Conservation (phyloP, 495 filamentous ascomycete species). For the Thozetella sp. region DNA sequence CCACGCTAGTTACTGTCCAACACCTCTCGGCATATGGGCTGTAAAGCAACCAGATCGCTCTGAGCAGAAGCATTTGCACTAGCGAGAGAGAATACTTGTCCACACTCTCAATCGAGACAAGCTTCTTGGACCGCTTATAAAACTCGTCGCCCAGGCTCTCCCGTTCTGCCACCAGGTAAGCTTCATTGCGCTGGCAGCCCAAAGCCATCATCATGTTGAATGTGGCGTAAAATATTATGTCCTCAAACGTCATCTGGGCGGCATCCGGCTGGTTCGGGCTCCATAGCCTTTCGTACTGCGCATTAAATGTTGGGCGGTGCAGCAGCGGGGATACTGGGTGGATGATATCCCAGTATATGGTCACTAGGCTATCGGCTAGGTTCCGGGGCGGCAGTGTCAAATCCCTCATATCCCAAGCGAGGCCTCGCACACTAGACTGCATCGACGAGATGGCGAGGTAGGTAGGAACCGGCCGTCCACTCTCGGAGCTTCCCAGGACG, state of each 20-base stretch:
- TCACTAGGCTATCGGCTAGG: constrained; percentile 31
- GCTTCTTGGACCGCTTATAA: constrained; percentile 28
- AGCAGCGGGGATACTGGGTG: constrained; percentile 39
- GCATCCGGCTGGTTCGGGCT: background rate
- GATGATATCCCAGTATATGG: constrained; percentile 33
- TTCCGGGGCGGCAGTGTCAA: constrained; percentile 29
- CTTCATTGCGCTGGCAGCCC: constrained; percentile 32
- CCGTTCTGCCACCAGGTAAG: constrained; percentile 16
- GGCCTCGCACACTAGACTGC: background rate
- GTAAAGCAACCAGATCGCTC: constrained; percentile 36
- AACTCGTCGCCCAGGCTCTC: constrained; percentile 27
- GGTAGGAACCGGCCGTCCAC: background rate
- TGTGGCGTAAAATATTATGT: constrained; percentile 29
- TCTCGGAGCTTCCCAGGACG: background rate
- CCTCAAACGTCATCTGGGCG: constrained; percentile 4
- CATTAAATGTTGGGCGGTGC: constrained; percentile 32
- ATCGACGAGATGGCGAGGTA: constrained; percentile 7
- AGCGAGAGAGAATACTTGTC: constrained; percentile 26
- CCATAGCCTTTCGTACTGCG: constrained; percentile 27
- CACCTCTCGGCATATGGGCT: constrained; percentile 35
- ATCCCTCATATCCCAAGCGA: constrained; percentile 3
- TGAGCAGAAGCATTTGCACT: constrained; percentile 40
- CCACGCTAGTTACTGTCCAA: constrained; percentile 41
- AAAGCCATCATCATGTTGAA: constrained; percentile 40
- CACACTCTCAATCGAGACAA: constrained; percentile 32